Evolutionary conservation across 2,329 filamentous ascomycete genomes (phyloP).

Genomic region (Bipolaris victoriae): DNA sequence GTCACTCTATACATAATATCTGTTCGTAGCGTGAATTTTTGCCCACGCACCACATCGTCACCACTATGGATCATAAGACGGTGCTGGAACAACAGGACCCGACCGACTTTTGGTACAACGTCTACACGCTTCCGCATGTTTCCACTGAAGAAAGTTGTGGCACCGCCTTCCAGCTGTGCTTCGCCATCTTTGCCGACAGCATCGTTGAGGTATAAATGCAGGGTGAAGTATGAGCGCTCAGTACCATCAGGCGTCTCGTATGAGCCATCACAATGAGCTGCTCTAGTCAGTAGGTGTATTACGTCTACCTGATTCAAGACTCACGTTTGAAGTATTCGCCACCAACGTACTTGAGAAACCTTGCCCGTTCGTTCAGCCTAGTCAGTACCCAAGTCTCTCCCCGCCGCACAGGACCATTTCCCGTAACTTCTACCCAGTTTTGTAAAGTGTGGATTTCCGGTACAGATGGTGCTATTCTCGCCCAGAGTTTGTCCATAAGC

Average conservation of each 20-base stretch:
- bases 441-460: slow-evolving; percentile 56
- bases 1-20: slow-evolving; percentile 60
- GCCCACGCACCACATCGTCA: slow-evolving; percentile 60
- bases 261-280: slow-evolving; percentile 70
- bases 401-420: slow-evolving; percentile 52
- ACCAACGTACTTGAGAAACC: slow-evolving; percentile 74
- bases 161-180: slow-evolving; percentile 57
- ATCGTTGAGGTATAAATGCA: slow-evolving; percentile 64
- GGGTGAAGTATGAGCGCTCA: slow-evolving; percentile 60
- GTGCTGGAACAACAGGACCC: slow-evolving; percentile 64
- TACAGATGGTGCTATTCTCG: slow-evolving; percentile 57
- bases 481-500: slow-evolving; percentile 68
- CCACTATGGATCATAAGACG: slow-evolving; percentile 59
- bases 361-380: slow-evolving; percentile 72
- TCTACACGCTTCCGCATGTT: slow-evolving; percentile 46
- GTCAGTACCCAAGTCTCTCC: slow-evolving; percentile 52
- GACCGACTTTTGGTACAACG: slow-evolving; percentile 58
- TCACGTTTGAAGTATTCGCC: slow-evolving; percentile 73
- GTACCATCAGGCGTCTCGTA: slow-evolving; percentile 64
- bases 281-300: slow-evolving; percentile 19
- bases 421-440: slow-evolving; percentile 50
- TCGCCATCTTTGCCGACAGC: slow-evolving; percentile 37
- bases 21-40: slow-evolving; percentile 63
- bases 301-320: slow-evolving; percentile 1
- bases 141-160: slow-evolving; percentile 58